Evolutionary conservation across 1,284 basidiomycete genomes (phyloP).

Genomic region (Fistulina hepatica): DNA sequence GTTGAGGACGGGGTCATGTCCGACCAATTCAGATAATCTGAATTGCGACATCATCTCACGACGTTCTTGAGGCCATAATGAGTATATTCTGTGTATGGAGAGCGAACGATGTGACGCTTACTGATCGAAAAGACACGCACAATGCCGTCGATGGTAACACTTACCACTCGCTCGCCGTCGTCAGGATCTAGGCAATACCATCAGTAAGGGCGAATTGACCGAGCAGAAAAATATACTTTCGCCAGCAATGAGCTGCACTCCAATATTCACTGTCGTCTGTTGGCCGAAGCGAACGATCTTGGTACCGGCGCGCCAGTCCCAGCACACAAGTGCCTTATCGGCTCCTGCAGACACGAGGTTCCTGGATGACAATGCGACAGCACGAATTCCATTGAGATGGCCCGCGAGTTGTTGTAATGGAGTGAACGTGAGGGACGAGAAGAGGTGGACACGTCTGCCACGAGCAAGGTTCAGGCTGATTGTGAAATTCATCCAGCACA

Average conservation of each 20-base stretch:
- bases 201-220: too few relatives aligned
- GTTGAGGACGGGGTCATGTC: slow-evolving; percentile 49
- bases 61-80: slow-evolving; percentile 31
- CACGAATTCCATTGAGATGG: slow-evolving; percentile 70
- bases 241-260: slow-evolving; percentile 69
- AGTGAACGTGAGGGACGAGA: slow-evolving; percentile 69
- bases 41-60: slow-evolving; percentile 89
- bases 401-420: slow-evolving; percentile 78
- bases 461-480: slow-evolving; percentile 1
- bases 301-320: slow-evolving; percentile 78
- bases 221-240: slow-evolving; percentile 10
- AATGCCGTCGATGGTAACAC: slow-evolving; percentile 87
- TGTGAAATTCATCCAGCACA: neutral
- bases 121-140: slow-evolving; percentile 85
- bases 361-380: slow-evolving; percentile 77
- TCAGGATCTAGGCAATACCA: slow-evolving; percentile 33
- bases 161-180: slow-evolving; percentile 71
- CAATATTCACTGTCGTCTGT: slow-evolving; percentile 86
- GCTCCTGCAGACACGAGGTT: slow-evolving; percentile 85
- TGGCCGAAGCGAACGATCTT: slow-evolving; percentile 88
- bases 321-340: slow-evolving; percentile 74
- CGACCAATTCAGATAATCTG: slow-evolving; percentile 74
- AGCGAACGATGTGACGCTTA: slow-evolving; percentile 26
- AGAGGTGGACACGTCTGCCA: slow-evolving; percentile 66
- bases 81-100: slow-evolving; percentile 4